A percentile compares a stretch with the other conserved stretches of the same genome.
These are phyloP conservation scores for Yarrowia galli DNA, from an alignment of 1,139 yeast species.

Conservation along the genomic window DNA sequence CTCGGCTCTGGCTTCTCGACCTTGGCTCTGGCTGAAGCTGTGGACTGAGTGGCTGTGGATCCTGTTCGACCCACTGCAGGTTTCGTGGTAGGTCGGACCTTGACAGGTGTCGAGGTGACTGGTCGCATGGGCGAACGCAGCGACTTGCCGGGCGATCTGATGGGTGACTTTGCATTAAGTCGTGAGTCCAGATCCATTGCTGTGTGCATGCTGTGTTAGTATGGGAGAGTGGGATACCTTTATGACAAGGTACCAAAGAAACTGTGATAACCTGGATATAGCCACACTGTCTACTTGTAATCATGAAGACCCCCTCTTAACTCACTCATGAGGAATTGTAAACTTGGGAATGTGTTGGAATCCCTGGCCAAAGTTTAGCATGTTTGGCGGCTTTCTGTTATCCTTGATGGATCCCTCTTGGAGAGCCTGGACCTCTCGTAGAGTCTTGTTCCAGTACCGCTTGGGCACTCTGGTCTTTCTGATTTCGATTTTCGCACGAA, in stretches of 20 bases:
- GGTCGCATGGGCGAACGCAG: constrained; percentile 22
- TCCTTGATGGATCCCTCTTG: constrained; percentile 1
- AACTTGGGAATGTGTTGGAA: constrained; percentile 16
- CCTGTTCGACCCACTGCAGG: constrained; percentile 2
- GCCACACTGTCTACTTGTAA: too few species aligned
- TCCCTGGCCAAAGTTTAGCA: constrained; percentile 2
- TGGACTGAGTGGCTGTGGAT: constrained; percentile 23
- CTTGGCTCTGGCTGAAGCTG: constrained; percentile 27
- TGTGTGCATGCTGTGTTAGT: constrained; percentile 27
- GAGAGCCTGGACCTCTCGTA: constrained; percentile 16
- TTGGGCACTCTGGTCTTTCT: constrained; percentile 55
- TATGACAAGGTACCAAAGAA: too few species aligned
- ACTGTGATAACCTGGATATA: too few species aligned
- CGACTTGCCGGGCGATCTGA: constrained; percentile 16
- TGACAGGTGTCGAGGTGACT: constrained; percentile 2
- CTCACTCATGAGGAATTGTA: constrained; percentile 34
- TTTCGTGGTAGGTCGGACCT: constrained; percentile 12
- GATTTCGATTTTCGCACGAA: constrained; percentile 51
- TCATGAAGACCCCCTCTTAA: too few species aligned
- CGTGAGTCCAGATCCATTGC: constrained; percentile 20
- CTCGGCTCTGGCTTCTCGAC: constrained; percentile 26
- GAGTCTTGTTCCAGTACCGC: constrained; percentile 52
- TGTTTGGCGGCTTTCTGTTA: neutral
- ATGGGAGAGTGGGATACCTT: too few species aligned
- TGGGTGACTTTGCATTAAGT: neutral